Base-by-base conservation (phyloP, 2,329 filamentous ascomycete species). In the Beauveria sp. region DNA sequence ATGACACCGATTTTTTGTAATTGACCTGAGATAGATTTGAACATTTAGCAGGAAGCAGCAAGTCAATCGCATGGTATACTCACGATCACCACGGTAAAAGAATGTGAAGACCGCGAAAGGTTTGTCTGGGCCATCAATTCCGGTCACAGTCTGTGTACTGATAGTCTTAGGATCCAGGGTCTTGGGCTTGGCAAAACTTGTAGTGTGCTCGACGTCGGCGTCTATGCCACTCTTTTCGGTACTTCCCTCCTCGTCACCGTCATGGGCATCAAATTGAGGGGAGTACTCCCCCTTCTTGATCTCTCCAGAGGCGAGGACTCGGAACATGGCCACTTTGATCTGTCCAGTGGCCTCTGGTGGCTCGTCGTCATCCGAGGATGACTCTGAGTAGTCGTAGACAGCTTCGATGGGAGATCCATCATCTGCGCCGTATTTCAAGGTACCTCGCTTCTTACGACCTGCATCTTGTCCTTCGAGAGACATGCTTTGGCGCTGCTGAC, bases 241-340 rank as follows among this genome's bases (percentile, higher is more conserved):
- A 31, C 79, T 77, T 43, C 72, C 76, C 60, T 89, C 87, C 61
- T 96, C 92, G 65, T 96, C 93, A 65, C 96, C 93, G 70, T 98
- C 95, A 69, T 98, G 91, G 3, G 93, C 93, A 73, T 96, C 93
- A 66, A 98, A 98, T 70, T 98, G 95, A 14, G 95, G 95, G 1
- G 93, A 96, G 75, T 98, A 99, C 75, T 99, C 95, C 65, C 95
- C 95, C 71, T 93, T 91, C 77, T 97, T 98, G 72, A 99, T 96
- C 74, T 98, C 95, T 16, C 95, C 95, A 7, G 92, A 96, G 2
- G 95, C 95, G 51, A 98, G 80, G 9, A 99, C 95, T 31, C 95
- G 87, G 75, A 97, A 98, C 78, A 99, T 87, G 65, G 93, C 92
- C 20, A 99, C 92, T 77, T 98, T 98, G 79, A 99, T 99, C 77